Percentiles rank a stretch among this genome's conserved stretches.
These are phyloP conservation scores for Ceratocystiopsis brevicomis DNA, from an alignment of 2,329 filamentous ascomycete genomes.

Conservation along the genomic window DNA sequence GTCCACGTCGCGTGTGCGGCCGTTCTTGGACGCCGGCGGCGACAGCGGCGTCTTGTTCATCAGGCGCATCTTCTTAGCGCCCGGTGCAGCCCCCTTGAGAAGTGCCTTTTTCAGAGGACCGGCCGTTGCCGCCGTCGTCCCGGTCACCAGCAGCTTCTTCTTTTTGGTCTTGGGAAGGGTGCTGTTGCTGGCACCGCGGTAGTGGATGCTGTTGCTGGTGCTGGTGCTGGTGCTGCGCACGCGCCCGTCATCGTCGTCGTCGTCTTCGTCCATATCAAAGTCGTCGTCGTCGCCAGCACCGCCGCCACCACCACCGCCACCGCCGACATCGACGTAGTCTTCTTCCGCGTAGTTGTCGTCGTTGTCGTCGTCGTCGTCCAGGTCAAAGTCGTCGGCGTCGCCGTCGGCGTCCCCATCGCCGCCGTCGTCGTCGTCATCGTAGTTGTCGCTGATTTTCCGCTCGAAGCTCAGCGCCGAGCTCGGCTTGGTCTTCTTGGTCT, in stretches of 20 bases:
- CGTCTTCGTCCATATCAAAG: background rate
- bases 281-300: conserved; percentile 1
- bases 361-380: conserved; percentile 7
- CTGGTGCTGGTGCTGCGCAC: conserved; percentile 4
- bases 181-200: background rate
- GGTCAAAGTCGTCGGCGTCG: conserved; percentile 7
- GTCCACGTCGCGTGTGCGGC: conserved; percentile 21
- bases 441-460: conserved; percentile 17
- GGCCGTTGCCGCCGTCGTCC: too few species aligned
- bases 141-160: conserved; percentile 3
- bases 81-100: conserved; percentile 18
- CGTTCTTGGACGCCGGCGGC: conserved; percentile 29
- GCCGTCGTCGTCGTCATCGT: conserved; percentile 6
- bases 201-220: conserved; percentile 4
- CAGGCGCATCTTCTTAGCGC: conserved; percentile 25
- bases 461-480: conserved; percentile 31
- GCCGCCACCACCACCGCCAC: background rate
- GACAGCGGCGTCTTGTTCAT: conserved; percentile 26
- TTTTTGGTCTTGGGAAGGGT: conserved; percentile 4
- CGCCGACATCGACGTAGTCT: background rate
- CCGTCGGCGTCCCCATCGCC: background rate
- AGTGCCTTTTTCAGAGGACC: conserved; percentile 22
- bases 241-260: conserved; percentile 2
- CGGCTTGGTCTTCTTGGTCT: conserved; percentile 38
- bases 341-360: conserved; percentile 1